Conservation (phyloP, 2,329 filamentous ascomycete species). For the Fusarium humuli region DNA sequence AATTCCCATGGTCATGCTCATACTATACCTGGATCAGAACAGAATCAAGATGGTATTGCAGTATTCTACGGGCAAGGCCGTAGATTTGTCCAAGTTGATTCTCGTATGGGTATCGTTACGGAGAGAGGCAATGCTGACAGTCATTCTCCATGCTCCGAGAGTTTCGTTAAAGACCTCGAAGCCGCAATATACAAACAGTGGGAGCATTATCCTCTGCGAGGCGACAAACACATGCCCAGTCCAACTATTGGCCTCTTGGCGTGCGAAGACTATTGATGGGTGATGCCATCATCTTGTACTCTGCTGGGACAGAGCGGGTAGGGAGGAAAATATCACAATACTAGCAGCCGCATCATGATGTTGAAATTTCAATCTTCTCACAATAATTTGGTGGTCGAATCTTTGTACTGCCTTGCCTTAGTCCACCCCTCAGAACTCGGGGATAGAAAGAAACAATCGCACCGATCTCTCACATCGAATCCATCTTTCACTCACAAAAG, state of each 20-base stretch:
- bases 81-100: neutral
- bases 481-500: neutral
- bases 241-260: neutral
- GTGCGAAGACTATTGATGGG: neutral
- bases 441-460: neutral
- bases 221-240: neutral
- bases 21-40: neutral
- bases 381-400: neutral
- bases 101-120: neutral
- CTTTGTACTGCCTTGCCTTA: neutral
- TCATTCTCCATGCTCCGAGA: neutral
- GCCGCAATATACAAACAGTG: neutral
- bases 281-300: neutral
- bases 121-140: neutral
- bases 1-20: neutral
- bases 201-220: neutral
- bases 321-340: neutral
- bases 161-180: neutral
- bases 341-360: neutral
- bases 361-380: neutral
- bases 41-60: neutral
- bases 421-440: neutral
- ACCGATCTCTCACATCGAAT: neutral
- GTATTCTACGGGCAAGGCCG: neutral
- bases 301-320: too few species aligned